These are phyloP conservation scores for Voacanga thouarsii DNA, from an alignment of 257 asterid species.

Conservation along the genomic window DNA sequence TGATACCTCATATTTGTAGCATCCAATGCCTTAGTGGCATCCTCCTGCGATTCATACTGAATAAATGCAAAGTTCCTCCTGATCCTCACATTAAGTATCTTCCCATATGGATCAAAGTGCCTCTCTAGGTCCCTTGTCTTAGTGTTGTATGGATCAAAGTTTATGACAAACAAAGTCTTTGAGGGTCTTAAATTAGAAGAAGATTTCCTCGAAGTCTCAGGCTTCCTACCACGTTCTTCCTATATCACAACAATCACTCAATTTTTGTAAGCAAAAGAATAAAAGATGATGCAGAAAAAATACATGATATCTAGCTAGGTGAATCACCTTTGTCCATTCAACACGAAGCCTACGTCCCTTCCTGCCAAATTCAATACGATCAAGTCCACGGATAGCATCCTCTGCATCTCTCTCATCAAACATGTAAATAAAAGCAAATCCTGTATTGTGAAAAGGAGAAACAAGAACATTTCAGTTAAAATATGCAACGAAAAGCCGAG, in stretches of 20 bases:
- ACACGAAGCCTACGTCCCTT: constrained; percentile 81
- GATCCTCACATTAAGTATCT: constrained; percentile 65
- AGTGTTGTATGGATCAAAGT: constrained; percentile 70
- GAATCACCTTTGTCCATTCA: constrained; percentile 84
- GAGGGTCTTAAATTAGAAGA: constrained; percentile 51
- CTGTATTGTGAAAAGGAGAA: constrained; percentile 12
- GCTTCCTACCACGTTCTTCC: constrained; percentile 66
- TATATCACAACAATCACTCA: constrained; percentile 25
- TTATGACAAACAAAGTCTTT: constrained; percentile 76
- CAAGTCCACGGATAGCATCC: constrained; percentile 78
- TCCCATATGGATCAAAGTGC: constrained; percentile 81
- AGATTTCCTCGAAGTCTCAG: constrained; percentile 49
- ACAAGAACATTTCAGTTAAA: constrained; percentile 1
- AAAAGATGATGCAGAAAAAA: not conserved
- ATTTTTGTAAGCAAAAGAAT: not conserved
- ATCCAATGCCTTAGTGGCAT: constrained; percentile 73
- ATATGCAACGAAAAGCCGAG: constrained; percentile 7
- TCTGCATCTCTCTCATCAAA: constrained; percentile 87
- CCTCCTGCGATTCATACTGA: constrained; percentile 69
- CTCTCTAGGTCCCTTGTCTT: constrained; percentile 71
- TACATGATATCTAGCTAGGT: not conserved
- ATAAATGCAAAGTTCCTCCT: constrained; percentile 74
- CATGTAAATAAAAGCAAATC: constrained; percentile 77
- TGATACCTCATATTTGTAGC: constrained; percentile 70
- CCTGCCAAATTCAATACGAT: constrained; percentile 72